A percentile compares a stretch with the other conserved stretches of the same genome.
phyloP scores from a whole-genome alignment of 306 rosid genomes.

The Pterocarpus santalinus region DNA sequence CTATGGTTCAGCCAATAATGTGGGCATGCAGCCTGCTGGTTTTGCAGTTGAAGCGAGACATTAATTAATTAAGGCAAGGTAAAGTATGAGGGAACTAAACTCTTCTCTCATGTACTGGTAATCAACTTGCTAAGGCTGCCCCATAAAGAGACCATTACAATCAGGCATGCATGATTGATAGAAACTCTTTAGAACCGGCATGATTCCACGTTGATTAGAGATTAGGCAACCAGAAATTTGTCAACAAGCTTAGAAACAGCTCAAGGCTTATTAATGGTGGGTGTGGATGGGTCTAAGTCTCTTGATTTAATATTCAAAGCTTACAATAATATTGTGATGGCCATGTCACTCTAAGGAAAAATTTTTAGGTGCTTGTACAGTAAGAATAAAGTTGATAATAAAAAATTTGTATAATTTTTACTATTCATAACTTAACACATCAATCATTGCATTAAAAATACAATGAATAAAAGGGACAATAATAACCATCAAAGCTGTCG shows the following conservation, averaged over 20 bases:
- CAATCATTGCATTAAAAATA: too few species aligned
- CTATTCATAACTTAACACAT: not conserved
- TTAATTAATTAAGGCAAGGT: too few species aligned
- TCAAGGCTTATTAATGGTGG: not conserved
- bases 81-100: too few species aligned
- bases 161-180: not conserved
- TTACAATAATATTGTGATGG: not conserved
- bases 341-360: not conserved
- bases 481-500: too few species aligned
- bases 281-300: not conserved
- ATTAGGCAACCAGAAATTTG: not conserved
- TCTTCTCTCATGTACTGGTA: too few species aligned
- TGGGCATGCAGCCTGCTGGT: too few species aligned
- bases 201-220: too few species aligned
- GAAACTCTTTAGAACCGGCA: not conserved
- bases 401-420: too few species aligned
- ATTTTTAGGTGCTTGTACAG: not conserved
- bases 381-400: not conserved
- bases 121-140: too few species aligned
- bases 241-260: constrained; percentile 9
- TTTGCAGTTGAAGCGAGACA: too few species aligned
- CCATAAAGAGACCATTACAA: not conserved
- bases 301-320: not conserved
- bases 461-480: too few species aligned
- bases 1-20: too few species aligned